Percentiles rank a stretch among this genome's conserved stretches.
Evolutionary conservation across 2,329 filamentous ascomycete species (phyloP).

Genomic region (Nothophaeocryptopus gaeumannii): DNA sequence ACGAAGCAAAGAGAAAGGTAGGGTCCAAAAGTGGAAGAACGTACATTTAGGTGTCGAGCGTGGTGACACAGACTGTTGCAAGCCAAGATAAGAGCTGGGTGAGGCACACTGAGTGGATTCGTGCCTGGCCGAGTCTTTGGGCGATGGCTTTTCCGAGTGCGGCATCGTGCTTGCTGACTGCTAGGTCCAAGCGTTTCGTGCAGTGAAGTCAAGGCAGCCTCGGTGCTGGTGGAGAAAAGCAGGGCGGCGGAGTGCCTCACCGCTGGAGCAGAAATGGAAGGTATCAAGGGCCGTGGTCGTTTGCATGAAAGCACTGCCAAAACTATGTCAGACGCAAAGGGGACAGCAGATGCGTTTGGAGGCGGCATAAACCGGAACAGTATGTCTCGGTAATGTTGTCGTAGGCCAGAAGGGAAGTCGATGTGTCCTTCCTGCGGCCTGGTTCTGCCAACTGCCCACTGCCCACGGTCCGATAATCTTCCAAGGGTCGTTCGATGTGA

Average conservation of each 20-base stretch:
- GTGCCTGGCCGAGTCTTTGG: constrained; percentile 21
- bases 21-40: constrained; percentile 12
- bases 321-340: too few species aligned
- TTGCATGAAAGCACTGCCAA: too few species aligned
- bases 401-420: too few species aligned
- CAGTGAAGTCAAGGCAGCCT: background rate
- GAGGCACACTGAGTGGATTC: constrained; percentile 27
- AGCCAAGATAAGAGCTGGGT: constrained; percentile 29
- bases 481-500: too few species aligned
- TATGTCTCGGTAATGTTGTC: too few species aligned
- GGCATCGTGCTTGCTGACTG: constrained; percentile 14
- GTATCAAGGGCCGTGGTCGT: too few species aligned
- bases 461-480: too few species aligned
- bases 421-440: too few species aligned
- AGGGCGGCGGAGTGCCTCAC: background rate
- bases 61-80: constrained; percentile 24
- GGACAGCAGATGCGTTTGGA: too few species aligned
- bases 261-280: background rate
- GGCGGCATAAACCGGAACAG: too few species aligned
- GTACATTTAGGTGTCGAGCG: constrained; percentile 30
- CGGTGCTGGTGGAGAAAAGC: too few species aligned
- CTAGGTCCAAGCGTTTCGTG: background rate
- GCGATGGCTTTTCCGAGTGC: constrained; percentile 17
- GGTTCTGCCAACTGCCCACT: too few species aligned
- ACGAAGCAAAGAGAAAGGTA: background rate